A percentile compares a stretch with the other conserved stretches of the same genome.
phyloP scores from a whole-genome alignment of 2,329 filamentous ascomycete genomes.

The Xylaria hypoxylon region DNA sequence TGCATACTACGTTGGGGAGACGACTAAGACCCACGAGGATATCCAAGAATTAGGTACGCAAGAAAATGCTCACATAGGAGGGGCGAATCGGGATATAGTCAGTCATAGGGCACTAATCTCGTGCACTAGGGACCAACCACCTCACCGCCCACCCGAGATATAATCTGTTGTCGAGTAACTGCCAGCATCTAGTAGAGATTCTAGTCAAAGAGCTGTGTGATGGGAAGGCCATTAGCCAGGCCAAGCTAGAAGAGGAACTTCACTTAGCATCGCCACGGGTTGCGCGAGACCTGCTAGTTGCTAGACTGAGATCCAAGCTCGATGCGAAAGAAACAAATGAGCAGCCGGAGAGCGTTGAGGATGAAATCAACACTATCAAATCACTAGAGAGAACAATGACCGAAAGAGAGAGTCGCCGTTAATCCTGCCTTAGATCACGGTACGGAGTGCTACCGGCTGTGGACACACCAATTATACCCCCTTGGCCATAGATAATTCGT shows the following conservation, averaged over 20 bases:
- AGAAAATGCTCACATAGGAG: neutral
- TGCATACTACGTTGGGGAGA: conserved; percentile 51
- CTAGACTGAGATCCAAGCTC: conserved; percentile 44
- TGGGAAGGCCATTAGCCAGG: conserved; percentile 49
- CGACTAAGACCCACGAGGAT: conserved; percentile 48
- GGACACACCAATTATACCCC: neutral
- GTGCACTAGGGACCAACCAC: conserved; percentile 30
- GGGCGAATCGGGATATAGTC: neutral
- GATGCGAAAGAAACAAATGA: conserved; percentile 43
- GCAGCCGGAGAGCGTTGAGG: conserved; percentile 22
- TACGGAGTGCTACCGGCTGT: too few species aligned
- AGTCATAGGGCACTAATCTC: neutral
- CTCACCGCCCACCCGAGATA: conserved; percentile 50
- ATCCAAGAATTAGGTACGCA: conserved; percentile 48
- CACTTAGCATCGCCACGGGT: conserved; percentile 47
- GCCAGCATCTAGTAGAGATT: conserved; percentile 50
- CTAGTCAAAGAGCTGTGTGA: conserved; percentile 50
- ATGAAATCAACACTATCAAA: conserved; percentile 14
- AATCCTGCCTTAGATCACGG: neutral
- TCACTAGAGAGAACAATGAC: conserved; percentile 23
- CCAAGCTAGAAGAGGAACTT: conserved; percentile 50
- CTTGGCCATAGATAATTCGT: neutral
- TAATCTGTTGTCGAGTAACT: conserved; percentile 50
- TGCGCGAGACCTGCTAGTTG: conserved; percentile 50
- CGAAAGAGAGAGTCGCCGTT: conserved; percentile 13